Percentiles rank a stretch among this genome's conserved stretches.
These are phyloP conservation scores for Colletotrichum nymphaeae DNA, from an alignment of 2,329 filamentous ascomycete species.

Conservation along the genomic window DNA sequence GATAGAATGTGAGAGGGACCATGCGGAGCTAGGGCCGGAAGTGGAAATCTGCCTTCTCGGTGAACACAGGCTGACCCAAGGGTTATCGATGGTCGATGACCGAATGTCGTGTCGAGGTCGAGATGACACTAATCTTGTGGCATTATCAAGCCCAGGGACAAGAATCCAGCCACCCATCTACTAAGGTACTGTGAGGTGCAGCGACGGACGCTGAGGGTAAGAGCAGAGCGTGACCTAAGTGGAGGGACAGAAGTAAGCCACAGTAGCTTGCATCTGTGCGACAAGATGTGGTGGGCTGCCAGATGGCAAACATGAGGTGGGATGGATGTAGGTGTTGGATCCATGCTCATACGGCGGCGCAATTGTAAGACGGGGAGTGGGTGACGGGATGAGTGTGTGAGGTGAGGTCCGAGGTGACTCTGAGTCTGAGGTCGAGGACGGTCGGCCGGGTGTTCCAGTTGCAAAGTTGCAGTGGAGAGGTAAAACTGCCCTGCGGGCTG, in stretches of 20 bases:
- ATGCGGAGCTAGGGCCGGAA: not conserved
- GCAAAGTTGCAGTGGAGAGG: not conserved
- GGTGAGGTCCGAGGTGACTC: not conserved
- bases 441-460: not conserved
- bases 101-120: not conserved
- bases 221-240: not conserved
- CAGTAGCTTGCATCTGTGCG: not conserved
- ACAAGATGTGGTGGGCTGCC: not conserved
- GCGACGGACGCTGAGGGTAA: not conserved
- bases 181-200: not conserved
- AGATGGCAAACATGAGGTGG: not conserved
- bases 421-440: not conserved
- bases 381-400: not conserved
- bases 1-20: not conserved
- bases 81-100: not conserved
- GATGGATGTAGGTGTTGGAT: not conserved
- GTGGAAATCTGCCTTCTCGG: slow-evolving; percentile 21
- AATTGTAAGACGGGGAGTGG: not conserved
- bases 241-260: not conserved
- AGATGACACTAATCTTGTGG: not conserved
- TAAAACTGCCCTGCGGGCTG: slow-evolving; percentile 4
- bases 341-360: not conserved
- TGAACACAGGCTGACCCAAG: slow-evolving; percentile 16
- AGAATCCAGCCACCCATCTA: not conserved
- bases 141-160: not conserved